These are phyloP conservation scores for Malassezia nana DNA, from an alignment of 1,284 basidiomycete genomes.

Conservation along the genomic window DNA sequence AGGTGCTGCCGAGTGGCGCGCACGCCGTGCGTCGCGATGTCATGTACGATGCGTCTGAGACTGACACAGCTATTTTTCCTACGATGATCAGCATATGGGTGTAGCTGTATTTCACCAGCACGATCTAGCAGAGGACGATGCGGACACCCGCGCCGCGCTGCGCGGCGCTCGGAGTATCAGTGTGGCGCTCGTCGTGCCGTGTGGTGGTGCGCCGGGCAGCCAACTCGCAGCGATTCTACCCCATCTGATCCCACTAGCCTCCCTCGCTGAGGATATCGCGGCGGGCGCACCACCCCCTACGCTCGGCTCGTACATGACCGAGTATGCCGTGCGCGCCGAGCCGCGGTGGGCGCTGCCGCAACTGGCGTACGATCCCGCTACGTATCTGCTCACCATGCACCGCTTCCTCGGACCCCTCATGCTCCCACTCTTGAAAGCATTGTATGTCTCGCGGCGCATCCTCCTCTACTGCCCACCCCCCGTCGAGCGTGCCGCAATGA, in stretches of 20 bases:
- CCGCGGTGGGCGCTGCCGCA: background rate
- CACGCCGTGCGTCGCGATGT: constrained; percentile 11
- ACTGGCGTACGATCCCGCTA: constrained; percentile 15
- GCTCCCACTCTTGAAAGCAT: constrained; percentile 7
- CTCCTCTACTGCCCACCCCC: constrained; percentile 17
- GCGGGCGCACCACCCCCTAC: background rate
- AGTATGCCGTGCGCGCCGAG: background rate
- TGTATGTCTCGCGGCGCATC: constrained; percentile 10
- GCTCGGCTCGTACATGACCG: constrained; percentile 1
- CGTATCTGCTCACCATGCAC: constrained; percentile 13
- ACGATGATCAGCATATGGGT: background rate
- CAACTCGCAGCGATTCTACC: constrained; percentile 8
- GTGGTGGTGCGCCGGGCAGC: background rate
- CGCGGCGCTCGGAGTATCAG: constrained; percentile 11
- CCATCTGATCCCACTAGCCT: constrained; percentile 1
- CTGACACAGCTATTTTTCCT: constrained; percentile 10
- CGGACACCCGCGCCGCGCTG: background rate
- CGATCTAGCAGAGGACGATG: background rate
- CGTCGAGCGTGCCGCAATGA: constrained; percentile 13
- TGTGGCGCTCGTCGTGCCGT: constrained; percentile 6
- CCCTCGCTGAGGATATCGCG: constrained; percentile 1
- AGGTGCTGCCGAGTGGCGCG: constrained; percentile 15
- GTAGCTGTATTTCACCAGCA: constrained; percentile 7
- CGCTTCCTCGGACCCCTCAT: constrained; percentile 15
- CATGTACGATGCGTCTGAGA: constrained; percentile 2